Conservation (phyloP, 495 filamentous ascomycete species). For the Penicillium diatomitis region DNA sequence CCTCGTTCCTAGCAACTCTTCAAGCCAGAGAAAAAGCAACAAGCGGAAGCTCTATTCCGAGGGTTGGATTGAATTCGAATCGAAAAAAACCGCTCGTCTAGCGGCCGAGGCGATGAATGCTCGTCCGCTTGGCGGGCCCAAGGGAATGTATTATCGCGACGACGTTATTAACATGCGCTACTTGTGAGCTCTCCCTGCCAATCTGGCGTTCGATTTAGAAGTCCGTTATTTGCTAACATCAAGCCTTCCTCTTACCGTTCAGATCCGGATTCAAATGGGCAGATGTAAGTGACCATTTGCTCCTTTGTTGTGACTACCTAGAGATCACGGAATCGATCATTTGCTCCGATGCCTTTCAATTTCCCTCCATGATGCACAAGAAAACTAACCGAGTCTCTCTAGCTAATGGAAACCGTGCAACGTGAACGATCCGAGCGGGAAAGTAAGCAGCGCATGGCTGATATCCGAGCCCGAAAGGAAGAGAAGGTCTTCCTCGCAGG, state of each 20-base stretch:
- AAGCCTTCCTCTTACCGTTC: not conserved
- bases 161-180: conserved; percentile 88
- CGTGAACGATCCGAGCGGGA: conserved; percentile 77
- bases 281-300: conserved; percentile 14
- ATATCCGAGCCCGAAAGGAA: conserved; percentile 67
- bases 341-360: not conserved
- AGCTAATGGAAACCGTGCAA: conserved; percentile 54
- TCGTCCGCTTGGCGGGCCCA: conserved; percentile 73
- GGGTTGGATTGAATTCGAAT: conserved; percentile 87
- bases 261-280: conserved; percentile 68
- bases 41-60: conserved; percentile 82
- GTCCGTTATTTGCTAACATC: not conserved
- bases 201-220: not conserved
- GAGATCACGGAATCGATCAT: not conserved
- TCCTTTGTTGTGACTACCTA: not conserved
- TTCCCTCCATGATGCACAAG: not conserved
- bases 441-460: conserved; percentile 69
- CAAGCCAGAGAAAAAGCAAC: conserved; percentile 61
- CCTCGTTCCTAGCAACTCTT: conserved; percentile 56
- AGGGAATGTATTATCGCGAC: conserved; percentile 82
- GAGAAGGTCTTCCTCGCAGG: conserved; percentile 76
- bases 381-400: not conserved
- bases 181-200: conserved; percentile 25
- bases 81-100: conserved; percentile 69
- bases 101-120: conserved; percentile 82